Conservation (phyloP, 352 stramenopile species). For the Globisporangium ultimum region DNA sequence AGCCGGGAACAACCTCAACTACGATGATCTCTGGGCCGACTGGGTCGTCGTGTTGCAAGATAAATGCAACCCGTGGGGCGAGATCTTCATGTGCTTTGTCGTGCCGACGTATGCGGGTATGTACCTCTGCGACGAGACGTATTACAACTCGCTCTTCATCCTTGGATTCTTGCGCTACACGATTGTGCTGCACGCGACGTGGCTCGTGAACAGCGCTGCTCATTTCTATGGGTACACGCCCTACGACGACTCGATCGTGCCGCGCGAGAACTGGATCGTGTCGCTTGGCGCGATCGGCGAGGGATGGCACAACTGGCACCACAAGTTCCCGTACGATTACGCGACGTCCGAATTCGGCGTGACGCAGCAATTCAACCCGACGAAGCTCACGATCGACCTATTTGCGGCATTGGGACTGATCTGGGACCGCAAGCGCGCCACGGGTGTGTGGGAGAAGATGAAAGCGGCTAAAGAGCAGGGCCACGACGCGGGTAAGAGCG, state of each 20-base stretch:
- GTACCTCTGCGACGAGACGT: constrained; percentile 89
- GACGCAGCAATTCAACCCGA: constrained; percentile 96
- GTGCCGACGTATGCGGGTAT: constrained; percentile 91
- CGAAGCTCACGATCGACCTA: constrained; percentile 96
- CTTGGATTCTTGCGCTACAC: constrained; percentile 93
- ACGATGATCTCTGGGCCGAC: constrained; percentile 96
- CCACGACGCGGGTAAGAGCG: constrained; percentile 23
- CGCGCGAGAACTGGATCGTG: constrained; percentile 97
- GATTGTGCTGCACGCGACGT: constrained; percentile 96
- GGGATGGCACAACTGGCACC: constrained; percentile 99
- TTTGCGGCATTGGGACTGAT: constrained; percentile 91
- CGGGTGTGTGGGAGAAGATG: constrained; percentile 93
- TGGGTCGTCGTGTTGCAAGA: constrained; percentile 95
- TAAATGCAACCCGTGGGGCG: constrained; percentile 96
- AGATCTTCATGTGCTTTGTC: constrained; percentile 98
- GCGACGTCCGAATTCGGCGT: constrained; percentile 97
- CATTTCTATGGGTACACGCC: constrained; percentile 98
- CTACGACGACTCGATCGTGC: constrained; percentile 93
- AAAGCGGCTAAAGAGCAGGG: constrained; percentile 40
- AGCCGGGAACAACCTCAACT: constrained; percentile 93
- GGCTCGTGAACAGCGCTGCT: constrained; percentile 98
- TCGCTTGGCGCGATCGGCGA: constrained; percentile 95
- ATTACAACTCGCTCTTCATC: constrained; percentile 96
- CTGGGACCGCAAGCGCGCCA: constrained; percentile 92
- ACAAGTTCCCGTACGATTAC: constrained; percentile 99